These are phyloP conservation scores for Allomyces macrogynus DNA, from an alignment of 192 early-diverging fungal genomes.

Conservation along the genomic window DNA sequence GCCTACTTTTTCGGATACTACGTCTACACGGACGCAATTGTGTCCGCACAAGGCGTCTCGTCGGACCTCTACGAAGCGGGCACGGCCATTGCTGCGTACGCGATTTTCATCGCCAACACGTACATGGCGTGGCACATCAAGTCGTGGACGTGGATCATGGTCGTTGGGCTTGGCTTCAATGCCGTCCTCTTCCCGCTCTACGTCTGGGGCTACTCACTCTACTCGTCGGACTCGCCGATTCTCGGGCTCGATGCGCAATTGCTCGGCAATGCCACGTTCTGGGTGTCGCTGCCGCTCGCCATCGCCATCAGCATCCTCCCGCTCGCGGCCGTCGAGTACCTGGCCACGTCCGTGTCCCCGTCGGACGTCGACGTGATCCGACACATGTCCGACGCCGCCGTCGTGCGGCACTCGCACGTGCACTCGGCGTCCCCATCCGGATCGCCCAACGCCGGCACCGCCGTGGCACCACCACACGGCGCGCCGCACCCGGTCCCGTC, in stretches of 20 bases:
- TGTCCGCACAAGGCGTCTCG: conserved; percentile 18
- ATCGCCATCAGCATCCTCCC: conserved; percentile 48
- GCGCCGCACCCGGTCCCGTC: background rate
- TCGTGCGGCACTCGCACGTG: too few relatives aligned
- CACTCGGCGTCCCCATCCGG: too few relatives aligned
- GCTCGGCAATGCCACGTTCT: conserved; percentile 44
- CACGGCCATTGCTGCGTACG: conserved; percentile 45
- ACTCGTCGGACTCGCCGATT: conserved; percentile 23
- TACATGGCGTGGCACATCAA: conserved; percentile 53
- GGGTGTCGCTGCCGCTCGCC: conserved; percentile 39
- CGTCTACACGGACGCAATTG: conserved; percentile 25
- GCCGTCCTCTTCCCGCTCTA: conserved; percentile 34
- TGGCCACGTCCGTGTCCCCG: background rate
- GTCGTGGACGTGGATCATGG: conserved; percentile 57
- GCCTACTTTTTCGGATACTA: conserved; percentile 44
- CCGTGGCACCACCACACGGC: background rate
- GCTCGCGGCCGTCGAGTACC: conserved; percentile 42
- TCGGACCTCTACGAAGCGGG: conserved; percentile 33
- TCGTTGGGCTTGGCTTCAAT: conserved; percentile 22
- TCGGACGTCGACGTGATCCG: too few relatives aligned
- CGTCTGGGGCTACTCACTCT: conserved; percentile 33
- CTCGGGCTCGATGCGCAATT: conserved; percentile 32
- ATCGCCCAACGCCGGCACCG: background rate
- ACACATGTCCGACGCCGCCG: too few relatives aligned
- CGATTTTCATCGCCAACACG: conserved; percentile 54